Evolutionary conservation across 2,329 filamentous ascomycete genomes (phyloP).

Genomic region (Trematosphaeria pertusa): DNA sequence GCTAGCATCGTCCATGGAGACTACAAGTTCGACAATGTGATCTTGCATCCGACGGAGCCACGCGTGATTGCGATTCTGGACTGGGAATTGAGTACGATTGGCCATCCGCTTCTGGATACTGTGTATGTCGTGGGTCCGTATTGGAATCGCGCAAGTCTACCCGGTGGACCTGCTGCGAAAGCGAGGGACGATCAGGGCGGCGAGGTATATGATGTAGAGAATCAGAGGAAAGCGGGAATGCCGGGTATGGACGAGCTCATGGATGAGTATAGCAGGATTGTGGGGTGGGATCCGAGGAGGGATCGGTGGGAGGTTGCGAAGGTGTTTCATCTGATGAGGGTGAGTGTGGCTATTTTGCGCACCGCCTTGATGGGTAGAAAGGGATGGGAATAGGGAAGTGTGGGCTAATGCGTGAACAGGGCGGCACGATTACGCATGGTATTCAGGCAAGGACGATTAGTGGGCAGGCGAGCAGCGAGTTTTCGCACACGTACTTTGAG

Average conservation of each 20-base stretch:
- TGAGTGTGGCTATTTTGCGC: constrained; percentile 14
- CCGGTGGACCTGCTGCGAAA: constrained; percentile 45
- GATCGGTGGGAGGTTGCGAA: constrained; percentile 45
- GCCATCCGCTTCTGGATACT: constrained; percentile 89
- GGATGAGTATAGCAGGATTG: constrained; percentile 68
- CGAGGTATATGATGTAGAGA: constrained; percentile 35
- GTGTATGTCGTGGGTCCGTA: constrained; percentile 73
- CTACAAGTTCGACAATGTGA: constrained; percentile 75
- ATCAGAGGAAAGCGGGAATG: constrained; percentile 65
- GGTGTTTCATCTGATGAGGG: constrained; percentile 45
- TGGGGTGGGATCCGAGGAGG: constrained; percentile 71
- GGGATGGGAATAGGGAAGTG: neutral
- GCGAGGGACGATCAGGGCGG: constrained; percentile 49
- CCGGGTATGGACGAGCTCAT: constrained; percentile 65
- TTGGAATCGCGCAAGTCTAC: constrained; percentile 46
- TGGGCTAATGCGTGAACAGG: constrained; percentile 22
- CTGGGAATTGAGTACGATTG: constrained; percentile 97
- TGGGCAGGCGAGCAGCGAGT: constrained; percentile 46
- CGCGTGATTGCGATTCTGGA: constrained; percentile 90
- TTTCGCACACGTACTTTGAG: constrained; percentile 44
- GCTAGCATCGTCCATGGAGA: constrained; percentile 89
- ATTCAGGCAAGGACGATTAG: constrained; percentile 46
- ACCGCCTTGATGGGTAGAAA: neutral
- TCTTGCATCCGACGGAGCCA: constrained; percentile 83
- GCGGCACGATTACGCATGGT: constrained; percentile 43